Percentiles rank a stretch among this genome's conserved stretches.
Evolutionary conservation across 2,329 filamentous ascomycete species (phyloP).

Genomic region (Macrophomina tecta): DNA sequence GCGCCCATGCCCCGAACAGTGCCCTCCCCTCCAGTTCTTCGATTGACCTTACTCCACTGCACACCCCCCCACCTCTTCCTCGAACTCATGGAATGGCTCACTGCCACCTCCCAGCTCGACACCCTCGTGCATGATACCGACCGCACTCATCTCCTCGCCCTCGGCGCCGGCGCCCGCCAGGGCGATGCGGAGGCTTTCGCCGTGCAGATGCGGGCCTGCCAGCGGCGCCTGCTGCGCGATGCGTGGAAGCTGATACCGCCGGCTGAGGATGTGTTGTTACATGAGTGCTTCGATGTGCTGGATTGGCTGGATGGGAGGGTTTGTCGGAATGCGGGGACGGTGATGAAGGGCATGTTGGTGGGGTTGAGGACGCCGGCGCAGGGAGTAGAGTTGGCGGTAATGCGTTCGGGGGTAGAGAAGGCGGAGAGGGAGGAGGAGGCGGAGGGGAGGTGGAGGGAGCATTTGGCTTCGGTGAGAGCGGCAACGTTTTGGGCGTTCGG

Average conservation of each 20-base stretch:
- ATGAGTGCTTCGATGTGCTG: not conserved
- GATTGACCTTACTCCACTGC: not conserved
- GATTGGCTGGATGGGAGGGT: slow-evolving; percentile 7
- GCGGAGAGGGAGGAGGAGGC: not conserved
- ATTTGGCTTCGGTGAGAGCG: not conserved
- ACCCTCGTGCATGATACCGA: not conserved
- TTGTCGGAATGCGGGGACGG: not conserved
- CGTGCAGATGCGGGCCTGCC: not conserved
- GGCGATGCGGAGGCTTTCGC: not conserved
- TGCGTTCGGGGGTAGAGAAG: not conserved
- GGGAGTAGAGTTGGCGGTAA: not conserved
- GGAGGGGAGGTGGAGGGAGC: not conserved
- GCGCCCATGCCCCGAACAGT: not conserved
- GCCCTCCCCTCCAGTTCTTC: not conserved
- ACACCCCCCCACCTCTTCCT: slow-evolving; percentile 18
- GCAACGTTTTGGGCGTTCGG: not conserved
- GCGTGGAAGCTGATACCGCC: not conserved
- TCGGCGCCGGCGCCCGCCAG: not conserved
- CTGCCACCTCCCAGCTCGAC: not conserved
- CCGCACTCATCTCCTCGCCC: not conserved
- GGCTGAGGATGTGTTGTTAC: not conserved
- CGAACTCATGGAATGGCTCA: not conserved
- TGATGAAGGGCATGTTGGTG: slow-evolving; percentile 6
- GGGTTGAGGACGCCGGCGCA: not conserved
- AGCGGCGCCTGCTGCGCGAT: not conserved